Evolutionary conservation across 148 eudicot genomes (phyloP), one percentile per base, ranked within the genome.

Genomic region (Spergularia marina): DNA sequence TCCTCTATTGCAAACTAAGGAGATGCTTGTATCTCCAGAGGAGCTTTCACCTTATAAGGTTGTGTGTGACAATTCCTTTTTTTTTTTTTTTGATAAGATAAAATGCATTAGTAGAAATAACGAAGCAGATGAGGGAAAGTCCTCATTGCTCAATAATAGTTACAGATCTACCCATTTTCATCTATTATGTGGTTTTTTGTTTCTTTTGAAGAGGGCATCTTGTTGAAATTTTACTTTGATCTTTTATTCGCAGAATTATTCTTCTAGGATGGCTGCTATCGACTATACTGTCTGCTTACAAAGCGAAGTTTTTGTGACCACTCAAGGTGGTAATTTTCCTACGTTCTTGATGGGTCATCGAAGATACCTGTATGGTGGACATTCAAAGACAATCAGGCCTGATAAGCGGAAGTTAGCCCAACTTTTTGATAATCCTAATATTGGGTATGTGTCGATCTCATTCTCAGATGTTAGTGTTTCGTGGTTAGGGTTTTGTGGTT

Each of bases 281-380:
- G 98, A 95, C 83, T 95, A 92, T 82, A 95, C 98, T 49, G 98
- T 95, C 77, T 95, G 97, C 85, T 92, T 95, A 58, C 93, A 88
- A 70, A 95, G 98, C 81, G 98, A 95, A 83, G 98, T 90, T 40
- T 95, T 95, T 84, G 94, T 95, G 70, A 95, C 97, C 52, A 92
- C 98, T 69, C 98, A 95, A 87, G 98, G 98, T 52, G 98, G 98
- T 67, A 95, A 95, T 80, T 95, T 95, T 67, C 98, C 98, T 70
- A 93, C 89, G 61, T 89, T 92, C 81, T 87, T 95, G 69, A 82
- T 90, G 90, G 98, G 98, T 54, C 98, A 95, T 76, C 84, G 97
- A 72, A 89, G 98, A 85, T 92, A 84, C 80, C 57, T 95, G 76
- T 92, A 89, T 80, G 89, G 97, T 80, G 98, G 98, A 65, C 98